Conservation (phyloP, 129 eudicot genomes). For the Rutidosis leptorrhynchoides region DNA sequence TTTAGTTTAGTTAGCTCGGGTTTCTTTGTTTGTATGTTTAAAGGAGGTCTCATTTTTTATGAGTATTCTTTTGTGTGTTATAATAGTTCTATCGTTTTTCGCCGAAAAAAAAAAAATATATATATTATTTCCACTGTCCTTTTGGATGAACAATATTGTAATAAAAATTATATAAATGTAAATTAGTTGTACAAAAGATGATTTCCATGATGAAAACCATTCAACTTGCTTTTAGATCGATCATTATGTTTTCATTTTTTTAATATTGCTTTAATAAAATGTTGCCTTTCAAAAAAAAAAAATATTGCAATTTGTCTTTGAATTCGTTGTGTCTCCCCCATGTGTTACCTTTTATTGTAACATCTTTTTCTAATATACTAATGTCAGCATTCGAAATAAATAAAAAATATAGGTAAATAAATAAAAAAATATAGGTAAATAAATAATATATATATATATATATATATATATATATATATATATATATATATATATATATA, state of each 20-base stretch:
- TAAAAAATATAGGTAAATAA: too few species aligned
- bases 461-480: too few species aligned
- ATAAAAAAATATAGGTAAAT: neutral
- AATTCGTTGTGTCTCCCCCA: neutral
- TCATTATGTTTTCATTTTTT: slow-evolving; percentile 20
- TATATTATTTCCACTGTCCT: slow-evolving; percentile 27
- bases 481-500: too few species aligned
- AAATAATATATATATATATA: too few species aligned
- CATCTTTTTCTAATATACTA: neutral
- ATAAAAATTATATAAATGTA: slow-evolving; percentile 10
- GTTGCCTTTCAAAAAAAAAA: too few species aligned
- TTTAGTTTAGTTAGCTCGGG: too few species aligned
- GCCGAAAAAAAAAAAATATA: too few species aligned
- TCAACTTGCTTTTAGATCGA: slow-evolving; percentile 20
- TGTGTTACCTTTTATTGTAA: slow-evolving; percentile 16
- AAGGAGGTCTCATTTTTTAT: too few species aligned
- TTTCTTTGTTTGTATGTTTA: too few species aligned
- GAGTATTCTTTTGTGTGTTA: too few species aligned
- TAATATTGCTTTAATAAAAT: too few species aligned
- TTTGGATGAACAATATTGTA: neutral
- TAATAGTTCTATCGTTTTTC: too few species aligned
- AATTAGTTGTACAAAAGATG: slow-evolving; percentile 18
- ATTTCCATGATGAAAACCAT: slow-evolving; percentile 24
- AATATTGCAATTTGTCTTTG: neutral
- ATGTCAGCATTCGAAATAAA: slow-evolving; percentile 23